Evolutionary conservation across 345 rosid genomes (phyloP).

Genomic region (Physaria fendleri): DNA sequence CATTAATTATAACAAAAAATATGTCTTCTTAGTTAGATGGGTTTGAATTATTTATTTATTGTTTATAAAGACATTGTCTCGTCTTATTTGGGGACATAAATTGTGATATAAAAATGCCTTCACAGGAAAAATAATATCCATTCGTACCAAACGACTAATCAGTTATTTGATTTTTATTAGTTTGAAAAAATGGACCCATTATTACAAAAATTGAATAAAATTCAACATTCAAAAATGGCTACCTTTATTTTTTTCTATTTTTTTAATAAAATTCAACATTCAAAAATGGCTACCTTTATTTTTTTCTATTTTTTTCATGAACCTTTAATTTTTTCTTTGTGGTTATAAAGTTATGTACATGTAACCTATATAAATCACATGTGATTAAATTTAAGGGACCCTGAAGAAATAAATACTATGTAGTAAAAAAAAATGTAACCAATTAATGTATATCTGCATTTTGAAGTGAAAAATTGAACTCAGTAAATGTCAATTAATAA

Average conservation of each 20-base stretch:
- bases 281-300: no score
- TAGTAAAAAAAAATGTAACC: neutral
- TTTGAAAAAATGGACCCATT: neutral
- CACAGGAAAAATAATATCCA: neutral
- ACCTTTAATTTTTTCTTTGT: no score
- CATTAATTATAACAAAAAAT: neutral
- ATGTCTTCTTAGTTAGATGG: neutral
- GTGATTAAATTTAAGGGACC: neutral
- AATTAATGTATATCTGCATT: neutral
- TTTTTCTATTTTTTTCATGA: no score
- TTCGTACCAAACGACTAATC: slow-evolving; percentile 1
- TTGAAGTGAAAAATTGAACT: neutral
- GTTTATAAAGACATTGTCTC: neutral
- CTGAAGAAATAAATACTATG: neutral
- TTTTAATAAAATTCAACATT: no score
- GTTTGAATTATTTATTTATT: slow-evolving; percentile 1
- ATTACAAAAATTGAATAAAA: neutral
- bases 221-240: neutral
- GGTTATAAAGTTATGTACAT: neutral
- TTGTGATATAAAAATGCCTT: slow-evolving; percentile 6
- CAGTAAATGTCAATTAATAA: neutral
- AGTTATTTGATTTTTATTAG: neutral
- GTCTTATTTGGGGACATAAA: slow-evolving; percentile 3
- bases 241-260: no score
- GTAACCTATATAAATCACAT: no score